Evolutionary conservation across 768 basidiomycete genomes (phyloP).

Genomic region (Termitomyces sp.): DNA sequence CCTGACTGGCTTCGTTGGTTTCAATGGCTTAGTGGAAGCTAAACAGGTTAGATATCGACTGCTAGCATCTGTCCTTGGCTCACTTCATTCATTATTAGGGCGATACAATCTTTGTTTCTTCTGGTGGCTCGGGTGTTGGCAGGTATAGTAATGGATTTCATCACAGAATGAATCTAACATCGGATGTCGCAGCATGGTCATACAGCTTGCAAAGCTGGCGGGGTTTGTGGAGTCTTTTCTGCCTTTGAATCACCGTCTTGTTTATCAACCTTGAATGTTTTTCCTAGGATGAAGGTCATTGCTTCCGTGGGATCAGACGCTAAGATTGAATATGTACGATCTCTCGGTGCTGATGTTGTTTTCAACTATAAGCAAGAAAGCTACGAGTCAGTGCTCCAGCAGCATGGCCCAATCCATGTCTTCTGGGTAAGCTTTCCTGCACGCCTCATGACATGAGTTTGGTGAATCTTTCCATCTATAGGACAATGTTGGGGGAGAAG

Average conservation of each 20-base stretch:
- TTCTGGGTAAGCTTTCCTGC: slow-evolving; percentile 16
- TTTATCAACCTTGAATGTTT: neutral
- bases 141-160: slow-evolving; percentile 13
- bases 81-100: slow-evolving; percentile 11
- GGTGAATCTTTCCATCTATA: slow-evolving; percentile 12
- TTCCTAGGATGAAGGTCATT: slow-evolving; percentile 43
- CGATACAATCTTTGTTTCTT: slow-evolving; percentile 21
- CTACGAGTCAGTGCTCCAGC: slow-evolving; percentile 37
- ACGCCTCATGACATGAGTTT: neutral
- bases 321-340: slow-evolving; percentile 50
- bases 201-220: slow-evolving; percentile 33
- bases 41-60: slow-evolving; percentile 22
- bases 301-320: slow-evolving; percentile 57
- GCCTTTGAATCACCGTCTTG: neutral
- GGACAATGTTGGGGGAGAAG: slow-evolving; percentile 47
- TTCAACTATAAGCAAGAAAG: slow-evolving; percentile 60
- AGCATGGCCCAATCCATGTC: slow-evolving; percentile 51
- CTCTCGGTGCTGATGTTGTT: slow-evolving; percentile 49
- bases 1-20: slow-evolving; percentile 26
- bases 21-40: slow-evolving; percentile 22
- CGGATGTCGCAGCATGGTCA: slow-evolving; percentile 18
- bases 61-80: neutral
- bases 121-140: slow-evolving; percentile 25
- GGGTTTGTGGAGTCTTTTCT: slow-evolving; percentile 15
- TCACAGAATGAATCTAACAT: neutral